phyloP scores from a whole-genome alignment of 441 rosid species.

The Capsella rubella region DNA sequence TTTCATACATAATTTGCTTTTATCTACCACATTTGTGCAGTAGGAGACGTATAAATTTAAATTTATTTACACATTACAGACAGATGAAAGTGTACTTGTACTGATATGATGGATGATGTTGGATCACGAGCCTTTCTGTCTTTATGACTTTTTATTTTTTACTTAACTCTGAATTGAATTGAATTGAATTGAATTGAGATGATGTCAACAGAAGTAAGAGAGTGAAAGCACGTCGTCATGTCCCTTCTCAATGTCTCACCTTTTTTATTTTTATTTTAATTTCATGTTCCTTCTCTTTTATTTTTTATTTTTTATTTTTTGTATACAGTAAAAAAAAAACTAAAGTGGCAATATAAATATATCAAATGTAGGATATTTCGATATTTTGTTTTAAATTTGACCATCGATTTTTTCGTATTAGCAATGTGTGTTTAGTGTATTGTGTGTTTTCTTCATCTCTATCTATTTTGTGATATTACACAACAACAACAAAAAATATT shows the following conservation, averaged over 20 bases:
- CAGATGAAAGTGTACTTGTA: conserved; percentile 40
- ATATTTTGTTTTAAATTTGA: background rate
- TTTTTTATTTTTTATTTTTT: background rate
- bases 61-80: conserved; percentile 10
- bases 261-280: background rate
- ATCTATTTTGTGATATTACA: background rate
- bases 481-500: conserved; percentile 7
- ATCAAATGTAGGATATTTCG: background rate
- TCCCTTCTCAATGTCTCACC: conserved; percentile 32
- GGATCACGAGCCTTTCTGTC: conserved; percentile 48
- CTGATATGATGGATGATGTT: background rate
- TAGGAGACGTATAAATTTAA: background rate
- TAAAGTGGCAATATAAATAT: background rate
- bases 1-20: too few species aligned
- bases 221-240: conserved; percentile 42
- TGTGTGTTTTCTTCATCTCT: background rate
- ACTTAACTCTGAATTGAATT: conserved; percentile 24
- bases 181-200: conserved; percentile 26
- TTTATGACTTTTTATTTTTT: conserved; percentile 32
- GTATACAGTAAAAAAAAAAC: background rate
- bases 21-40: background rate
- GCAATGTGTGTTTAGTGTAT: background rate
- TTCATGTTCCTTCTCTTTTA: background rate
- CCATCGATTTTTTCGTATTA: background rate
- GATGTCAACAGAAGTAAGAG: conserved; percentile 36